Percentiles rank a stretch among this genome's conserved stretches.
These are phyloP conservation scores for Metschnikowia borealis DNA, from an alignment of 805 yeast species.

Conservation along the genomic window DNA sequence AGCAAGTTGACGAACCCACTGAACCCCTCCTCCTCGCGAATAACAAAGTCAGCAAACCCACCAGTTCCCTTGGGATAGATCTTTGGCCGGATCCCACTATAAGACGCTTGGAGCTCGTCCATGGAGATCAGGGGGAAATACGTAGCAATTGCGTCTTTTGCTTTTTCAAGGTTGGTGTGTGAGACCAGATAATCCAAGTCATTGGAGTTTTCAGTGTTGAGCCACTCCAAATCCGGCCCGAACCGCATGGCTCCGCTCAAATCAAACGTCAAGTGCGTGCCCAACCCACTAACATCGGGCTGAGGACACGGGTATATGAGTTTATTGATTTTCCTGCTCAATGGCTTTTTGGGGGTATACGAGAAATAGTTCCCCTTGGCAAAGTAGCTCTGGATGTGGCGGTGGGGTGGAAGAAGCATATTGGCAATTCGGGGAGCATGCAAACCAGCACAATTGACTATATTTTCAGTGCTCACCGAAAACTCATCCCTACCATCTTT, in stretches of 20 bases:
- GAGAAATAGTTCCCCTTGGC: constrained; percentile 86
- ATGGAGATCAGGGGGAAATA: constrained; percentile 61
- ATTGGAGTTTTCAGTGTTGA: constrained; percentile 34
- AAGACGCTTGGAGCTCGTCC: constrained; percentile 57
- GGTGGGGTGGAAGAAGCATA: constrained; percentile 57
- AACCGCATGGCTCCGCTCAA: constrained; percentile 74
- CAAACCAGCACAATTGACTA: constrained; percentile 78
- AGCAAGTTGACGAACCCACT: constrained; percentile 77
- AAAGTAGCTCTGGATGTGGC: constrained; percentile 56
- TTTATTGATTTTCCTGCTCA: constrained; percentile 24
- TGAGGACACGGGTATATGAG: constrained; percentile 72
- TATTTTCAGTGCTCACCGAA: constrained; percentile 47
- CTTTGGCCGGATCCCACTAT: constrained; percentile 85
- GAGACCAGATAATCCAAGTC: constrained; percentile 47
- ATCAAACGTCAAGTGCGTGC: constrained; percentile 84
- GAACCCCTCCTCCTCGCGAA: constrained; percentile 54
- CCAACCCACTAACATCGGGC: constrained; percentile 68
- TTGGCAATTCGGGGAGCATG: constrained; percentile 71
- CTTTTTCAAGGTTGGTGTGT: constrained; percentile 46
- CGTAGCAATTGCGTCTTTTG: constrained; percentile 52
- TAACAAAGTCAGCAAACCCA: constrained; percentile 67
- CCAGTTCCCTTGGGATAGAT: constrained; percentile 42
- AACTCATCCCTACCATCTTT: constrained; percentile 29
- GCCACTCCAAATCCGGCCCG: constrained; percentile 91
- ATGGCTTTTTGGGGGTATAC: constrained; percentile 46